Percentiles rank a stretch among this genome's conserved stretches.
These are phyloP conservation scores for Daldinia sp. DNA, from an alignment of 2,329 filamentous ascomycete genomes.

Conservation along the genomic window DNA sequence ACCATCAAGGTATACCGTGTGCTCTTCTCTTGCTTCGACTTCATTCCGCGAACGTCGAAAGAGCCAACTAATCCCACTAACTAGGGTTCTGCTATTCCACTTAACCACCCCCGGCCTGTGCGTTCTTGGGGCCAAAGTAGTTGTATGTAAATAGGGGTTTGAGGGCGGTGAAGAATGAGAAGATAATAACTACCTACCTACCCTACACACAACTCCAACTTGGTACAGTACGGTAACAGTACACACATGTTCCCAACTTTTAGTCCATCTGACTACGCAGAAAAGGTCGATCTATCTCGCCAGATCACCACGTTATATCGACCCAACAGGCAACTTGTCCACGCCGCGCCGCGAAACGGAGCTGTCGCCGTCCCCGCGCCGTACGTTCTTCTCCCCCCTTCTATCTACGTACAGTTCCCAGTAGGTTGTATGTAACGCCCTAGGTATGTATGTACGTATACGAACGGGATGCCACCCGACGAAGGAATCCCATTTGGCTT, in stretches of 20 bases:
- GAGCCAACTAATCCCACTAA: neutral
- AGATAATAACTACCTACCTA: neutral
- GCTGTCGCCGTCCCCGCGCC: neutral
- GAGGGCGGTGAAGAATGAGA: slow-evolving; percentile 4
- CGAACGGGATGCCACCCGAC: neutral
- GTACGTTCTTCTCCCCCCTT: neutral
- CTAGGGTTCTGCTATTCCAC: too few species aligned
- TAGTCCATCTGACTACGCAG: slow-evolving; percentile 3
- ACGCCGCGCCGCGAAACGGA: neutral
- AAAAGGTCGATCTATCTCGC: slow-evolving; percentile 5
- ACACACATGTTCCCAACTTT: neutral
- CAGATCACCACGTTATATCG: slow-evolving; percentile 8
- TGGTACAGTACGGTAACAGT: neutral
- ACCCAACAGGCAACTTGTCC: neutral
- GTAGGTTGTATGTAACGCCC: neutral
- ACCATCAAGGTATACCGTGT: neutral
- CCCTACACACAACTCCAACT: neutral
- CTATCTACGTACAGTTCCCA: neutral
- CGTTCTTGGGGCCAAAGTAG: slow-evolving; percentile 6
- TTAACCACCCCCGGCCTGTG: neutral
- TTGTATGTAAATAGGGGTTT: slow-evolving; percentile 4
- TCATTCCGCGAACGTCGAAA: neutral
- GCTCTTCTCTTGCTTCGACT: neutral
- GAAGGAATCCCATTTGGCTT: neutral
- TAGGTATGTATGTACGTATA: neutral